These are phyloP conservation scores for Casaregolazyma suthepensis DNA, from an alignment of 1,139 yeast species.

Conservation along the genomic window DNA sequence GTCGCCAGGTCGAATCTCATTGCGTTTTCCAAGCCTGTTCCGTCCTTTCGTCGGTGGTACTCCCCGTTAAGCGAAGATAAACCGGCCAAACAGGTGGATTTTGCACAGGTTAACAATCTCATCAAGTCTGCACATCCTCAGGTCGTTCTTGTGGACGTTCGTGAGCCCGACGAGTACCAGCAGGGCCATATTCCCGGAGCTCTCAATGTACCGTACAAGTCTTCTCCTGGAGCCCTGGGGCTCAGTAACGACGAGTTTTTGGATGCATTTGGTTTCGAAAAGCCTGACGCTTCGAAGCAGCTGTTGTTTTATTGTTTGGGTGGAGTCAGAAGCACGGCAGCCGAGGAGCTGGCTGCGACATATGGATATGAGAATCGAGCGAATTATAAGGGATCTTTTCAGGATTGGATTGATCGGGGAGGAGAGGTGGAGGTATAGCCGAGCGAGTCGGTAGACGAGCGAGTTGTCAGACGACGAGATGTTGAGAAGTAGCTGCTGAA, in stretches of 20 bases:
- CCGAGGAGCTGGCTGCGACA: slow-evolving; percentile 85
- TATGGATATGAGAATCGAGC: slow-evolving; percentile 68
- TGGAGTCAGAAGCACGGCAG: slow-evolving; percentile 86
- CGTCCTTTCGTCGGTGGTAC: slow-evolving; percentile 14
- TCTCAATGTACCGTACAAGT: slow-evolving; percentile 80
- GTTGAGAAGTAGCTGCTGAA: too few species aligned
- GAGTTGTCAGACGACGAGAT: too few species aligned
- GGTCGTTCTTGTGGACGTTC: slow-evolving; percentile 69
- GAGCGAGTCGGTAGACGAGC: too few species aligned
- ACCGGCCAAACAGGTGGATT: slow-evolving; percentile 50
- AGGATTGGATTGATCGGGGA: slow-evolving; percentile 68
- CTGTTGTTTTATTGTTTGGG: slow-evolving; percentile 88
- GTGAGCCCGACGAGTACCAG: slow-evolving; percentile 80
- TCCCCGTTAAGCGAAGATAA: slow-evolving; percentile 29
- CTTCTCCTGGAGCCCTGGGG: slow-evolving; percentile 91
- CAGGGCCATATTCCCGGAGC: slow-evolving; percentile 77
- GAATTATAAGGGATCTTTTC: slow-evolving; percentile 68
- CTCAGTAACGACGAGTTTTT: slow-evolving; percentile 72
- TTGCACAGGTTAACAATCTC: slow-evolving; percentile 49
- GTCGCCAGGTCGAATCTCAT: neutral
- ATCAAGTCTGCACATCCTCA: slow-evolving; percentile 36
- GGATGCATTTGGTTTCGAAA: slow-evolving; percentile 74
- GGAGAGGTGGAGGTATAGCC: slow-evolving; percentile 13
- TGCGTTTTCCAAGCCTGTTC: neutral
- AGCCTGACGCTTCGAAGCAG: slow-evolving; percentile 67